These are phyloP conservation scores for Amanita pseudoporphyria DNA, from an alignment of 768 basidiomycete genomes.

Conservation along the genomic window DNA sequence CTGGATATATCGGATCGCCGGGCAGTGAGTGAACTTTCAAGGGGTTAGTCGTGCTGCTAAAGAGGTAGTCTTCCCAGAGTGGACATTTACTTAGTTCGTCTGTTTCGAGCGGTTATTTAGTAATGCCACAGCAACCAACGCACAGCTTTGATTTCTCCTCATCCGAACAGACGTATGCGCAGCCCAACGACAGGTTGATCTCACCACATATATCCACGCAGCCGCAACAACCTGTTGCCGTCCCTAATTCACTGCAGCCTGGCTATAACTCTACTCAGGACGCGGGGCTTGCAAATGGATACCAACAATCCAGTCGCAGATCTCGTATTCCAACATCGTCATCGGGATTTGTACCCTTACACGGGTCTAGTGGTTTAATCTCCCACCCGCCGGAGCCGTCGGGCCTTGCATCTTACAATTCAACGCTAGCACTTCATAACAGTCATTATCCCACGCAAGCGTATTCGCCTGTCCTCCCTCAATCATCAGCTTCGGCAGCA, in stretches of 20 bases:
- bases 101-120: conserved; percentile 21
- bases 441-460: conserved; percentile 25
- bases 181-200: conserved; percentile 30
- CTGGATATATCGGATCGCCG: conserved; percentile 43
- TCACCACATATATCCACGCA: conserved; percentile 25
- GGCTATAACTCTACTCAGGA: conserved; percentile 24
- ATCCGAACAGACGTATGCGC: conserved; percentile 21
- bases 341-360: conserved; percentile 59
- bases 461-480: conserved; percentile 10
- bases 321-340: conserved; percentile 56
- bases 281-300: conserved; percentile 21
- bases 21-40: conserved; percentile 18
- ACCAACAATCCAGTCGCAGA: conserved; percentile 33
- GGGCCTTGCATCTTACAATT: conserved; percentile 33
- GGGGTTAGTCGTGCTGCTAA: neutral
- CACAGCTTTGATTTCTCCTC: conserved; percentile 31
- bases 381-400: conserved; percentile 28
- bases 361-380: conserved; percentile 26
- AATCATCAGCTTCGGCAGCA: conserved; percentile 14
- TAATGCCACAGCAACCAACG: conserved; percentile 22
- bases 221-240: neutral
- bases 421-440: conserved; percentile 24
- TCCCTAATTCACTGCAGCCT: conserved; percentile 12
- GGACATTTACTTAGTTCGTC: conserved; percentile 27
- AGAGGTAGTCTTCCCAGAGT: conserved; percentile 7